Evolutionary conservation across 345 rosid species (phyloP), one percentile per base, ranked within the genome.

Genomic region (Durio zibethinus): DNA sequence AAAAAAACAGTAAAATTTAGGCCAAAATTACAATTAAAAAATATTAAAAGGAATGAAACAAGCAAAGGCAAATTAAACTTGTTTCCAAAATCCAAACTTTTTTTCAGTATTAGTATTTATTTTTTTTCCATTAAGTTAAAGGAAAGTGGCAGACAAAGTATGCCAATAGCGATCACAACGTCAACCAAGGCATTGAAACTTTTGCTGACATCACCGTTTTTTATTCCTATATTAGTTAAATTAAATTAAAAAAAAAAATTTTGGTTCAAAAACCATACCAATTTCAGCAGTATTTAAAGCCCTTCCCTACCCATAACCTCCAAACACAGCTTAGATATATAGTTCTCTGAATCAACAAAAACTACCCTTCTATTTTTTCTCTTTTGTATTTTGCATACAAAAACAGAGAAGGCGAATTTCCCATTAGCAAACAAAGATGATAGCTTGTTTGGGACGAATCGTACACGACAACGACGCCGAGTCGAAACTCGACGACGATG

Each of bases 391-490:
- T 29, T 61, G 40, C 66, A 29, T 61, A n/a, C 20, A 53, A n/a
- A n/a, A 20, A 18, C 14, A 29, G 29, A 31, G 31, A 31, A 31
- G 78, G 77, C 76, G 53, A 80, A 21, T 29, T 53, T 68, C 61
- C 21, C 60, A 72, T 35, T 33, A 20, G 10, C 23, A 8, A 65
- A 75, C 67, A 50, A 77, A 76, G 77, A 95, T 95, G 98, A 93
- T 95, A 74, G 97, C 94, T 1, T 95, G 83, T 85, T 25, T 91
- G 52, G 97, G 86, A 79, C 86, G 86, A 42, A 88, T 85, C 81
- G 84, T 92, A 77, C 90, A 73, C 76, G 97, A 93, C 15, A 90
- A 80, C 87, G 98, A 95, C 82, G 52, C 86, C 78, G 97, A 92
- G 1, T 66, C 91, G 0, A 40, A 81, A 43, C 77, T 73, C 29